These are phyloP conservation scores for Cytospora chrysosperma DNA, from an alignment of 2,329 filamentous ascomycete species.

Conservation along the genomic window DNA sequence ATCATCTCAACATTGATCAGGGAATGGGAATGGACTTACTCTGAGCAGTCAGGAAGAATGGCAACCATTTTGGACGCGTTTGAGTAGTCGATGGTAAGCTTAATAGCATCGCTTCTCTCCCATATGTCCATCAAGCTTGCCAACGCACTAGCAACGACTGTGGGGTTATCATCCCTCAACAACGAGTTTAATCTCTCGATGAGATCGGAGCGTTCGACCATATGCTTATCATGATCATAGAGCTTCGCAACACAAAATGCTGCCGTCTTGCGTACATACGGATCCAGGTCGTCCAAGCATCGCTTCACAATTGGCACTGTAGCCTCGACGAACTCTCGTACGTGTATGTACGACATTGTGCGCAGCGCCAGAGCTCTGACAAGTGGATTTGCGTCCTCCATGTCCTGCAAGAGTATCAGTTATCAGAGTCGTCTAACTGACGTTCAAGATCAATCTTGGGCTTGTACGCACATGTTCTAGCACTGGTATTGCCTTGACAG, in stretches of 20 bases:
- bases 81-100: constrained; percentile 94
- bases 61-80: constrained; percentile 98
- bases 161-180: constrained; percentile 93
- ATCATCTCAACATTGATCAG: neutral
- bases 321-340: constrained; percentile 90
- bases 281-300: constrained; percentile 81
- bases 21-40: constrained; percentile 58
- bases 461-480: constrained; percentile 67
- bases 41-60: constrained; percentile 93
- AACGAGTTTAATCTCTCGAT: constrained; percentile 90
- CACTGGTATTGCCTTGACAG: constrained; percentile 87
- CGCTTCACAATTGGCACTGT: constrained; percentile 81
- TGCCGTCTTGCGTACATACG: constrained; percentile 96
- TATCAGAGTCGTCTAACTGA: neutral
- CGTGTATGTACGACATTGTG: constrained; percentile 97
- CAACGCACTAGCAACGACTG: constrained; percentile 90
- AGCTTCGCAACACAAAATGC: constrained; percentile 96
- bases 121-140: constrained; percentile 95
- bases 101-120: constrained; percentile 96
- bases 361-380: constrained; percentile 88
- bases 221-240: constrained; percentile 89
- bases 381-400: constrained; percentile 89
- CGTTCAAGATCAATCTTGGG: neutral
- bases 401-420: constrained; percentile 61
- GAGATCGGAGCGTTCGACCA: constrained; percentile 87